These are phyloP conservation scores for Backusella mclennaniae DNA, from an alignment of 192 early-diverging fungal genomes.

Conservation along the genomic window DNA sequence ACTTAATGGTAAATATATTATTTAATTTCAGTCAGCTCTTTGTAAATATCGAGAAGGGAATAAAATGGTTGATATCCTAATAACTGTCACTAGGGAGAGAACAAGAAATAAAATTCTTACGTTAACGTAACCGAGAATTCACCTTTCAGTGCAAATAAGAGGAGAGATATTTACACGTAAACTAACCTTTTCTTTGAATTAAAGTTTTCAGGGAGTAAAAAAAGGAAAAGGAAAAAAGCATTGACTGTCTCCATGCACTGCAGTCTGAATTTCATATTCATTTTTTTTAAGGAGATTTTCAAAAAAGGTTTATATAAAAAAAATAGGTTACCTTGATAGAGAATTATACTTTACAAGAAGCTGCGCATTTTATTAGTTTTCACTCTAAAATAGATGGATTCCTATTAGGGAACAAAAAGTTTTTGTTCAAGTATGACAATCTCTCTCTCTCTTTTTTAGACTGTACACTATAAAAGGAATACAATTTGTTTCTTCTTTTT, in stretches of 20 bases:
- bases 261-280: neutral
- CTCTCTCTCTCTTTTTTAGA: neutral
- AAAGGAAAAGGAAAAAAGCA: neutral
- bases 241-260: no score
- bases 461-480: neutral
- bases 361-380: neutral
- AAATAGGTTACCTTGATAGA: neutral
- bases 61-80: neutral
- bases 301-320: neutral
- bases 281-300: neutral
- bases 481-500: neutral
- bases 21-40: neutral
- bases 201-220: neutral
- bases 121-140: neutral
- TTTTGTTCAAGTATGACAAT: neutral
- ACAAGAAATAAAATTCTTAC: no score
- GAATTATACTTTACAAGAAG: neutral
- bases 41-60: neutral
- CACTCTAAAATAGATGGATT: neutral
- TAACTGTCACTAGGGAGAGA: neutral
- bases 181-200: neutral
- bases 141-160: neutral
- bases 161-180: neutral
- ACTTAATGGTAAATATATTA: neutral
- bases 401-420: neutral